Evolutionary conservation across 225 moss, liverwort and hornwort genomes (phyloP).

Genomic region (Anthoceros angustus): DNA sequence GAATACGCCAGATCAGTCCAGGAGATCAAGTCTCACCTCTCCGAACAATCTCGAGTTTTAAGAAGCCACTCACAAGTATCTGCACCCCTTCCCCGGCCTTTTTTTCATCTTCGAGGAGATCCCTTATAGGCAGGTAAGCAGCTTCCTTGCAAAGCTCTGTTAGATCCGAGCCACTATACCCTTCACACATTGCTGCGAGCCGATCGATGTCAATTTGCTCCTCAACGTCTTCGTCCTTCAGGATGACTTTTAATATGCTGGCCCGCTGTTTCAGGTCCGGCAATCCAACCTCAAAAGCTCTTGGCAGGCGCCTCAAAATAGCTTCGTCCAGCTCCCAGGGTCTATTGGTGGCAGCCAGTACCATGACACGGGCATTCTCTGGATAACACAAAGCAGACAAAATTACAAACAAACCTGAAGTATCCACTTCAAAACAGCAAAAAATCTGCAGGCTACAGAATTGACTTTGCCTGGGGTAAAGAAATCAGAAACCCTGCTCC

Average conservation of each 20-base stretch:
- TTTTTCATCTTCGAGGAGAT: constrained; percentile 36
- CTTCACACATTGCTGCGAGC: constrained; percentile 27
- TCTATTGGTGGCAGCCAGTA: constrained; percentile 37
- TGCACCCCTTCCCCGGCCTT: background rate
- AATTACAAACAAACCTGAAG: background rate
- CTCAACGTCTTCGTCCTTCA: constrained; percentile 35
- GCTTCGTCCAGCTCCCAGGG: constrained; percentile 46
- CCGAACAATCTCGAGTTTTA: background rate
- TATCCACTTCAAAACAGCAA: background rate
- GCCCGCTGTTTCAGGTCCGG: constrained; percentile 34
- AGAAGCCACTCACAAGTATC: background rate
- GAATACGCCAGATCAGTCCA: background rate
- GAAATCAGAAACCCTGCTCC: too few relatives aligned
- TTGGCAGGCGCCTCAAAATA: constrained; percentile 31
- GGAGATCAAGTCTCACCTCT: background rate
- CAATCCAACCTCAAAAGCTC: constrained; percentile 40
- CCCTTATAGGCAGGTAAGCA: constrained; percentile 36
- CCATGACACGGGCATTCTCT: constrained; percentile 45
- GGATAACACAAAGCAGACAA: constrained; percentile 5
- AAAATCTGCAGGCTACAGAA: background rate
- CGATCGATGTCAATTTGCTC: constrained; percentile 35
- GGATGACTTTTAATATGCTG: constrained; percentile 32
- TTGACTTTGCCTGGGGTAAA: too few relatives aligned
- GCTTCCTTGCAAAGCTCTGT: constrained; percentile 46
- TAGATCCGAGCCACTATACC: constrained; percentile 38